Base-by-base conservation (phyloP, 2,329 filamentous ascomycete genomes). In the Tolypocladium sp. region DNA sequence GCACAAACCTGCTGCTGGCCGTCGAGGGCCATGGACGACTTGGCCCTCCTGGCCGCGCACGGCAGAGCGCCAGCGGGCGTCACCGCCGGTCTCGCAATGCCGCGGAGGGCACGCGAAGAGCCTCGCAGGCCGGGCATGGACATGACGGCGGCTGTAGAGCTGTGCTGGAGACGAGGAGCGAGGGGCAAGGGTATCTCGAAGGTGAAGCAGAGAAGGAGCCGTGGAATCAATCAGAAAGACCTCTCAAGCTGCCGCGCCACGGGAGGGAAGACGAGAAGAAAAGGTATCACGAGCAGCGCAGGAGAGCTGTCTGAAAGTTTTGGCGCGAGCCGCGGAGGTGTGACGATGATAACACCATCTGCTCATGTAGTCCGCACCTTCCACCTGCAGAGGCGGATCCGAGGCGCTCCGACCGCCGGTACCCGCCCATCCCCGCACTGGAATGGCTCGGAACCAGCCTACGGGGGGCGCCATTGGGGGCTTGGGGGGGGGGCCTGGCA, bases 1-100 rank as follows among this genome's bases (percentile, higher is more conserved):
- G 27, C 56, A 66, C 76, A 49, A 67, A 87, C 84, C 76, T 80
- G 78, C 67, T 87, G 84, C 71, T 87, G 84, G 63, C 79, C 76
- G 59, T 87, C 84, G 58, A 76, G 70, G 41, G 73, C 70, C 58
- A 76, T 67, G 55, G 82, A 80, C 49, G 81, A 82, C 59, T 79
- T 73, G 41, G 69, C 67, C 66, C 75, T 74, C 63, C 68, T 72
- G 62, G 70, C 66, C 58, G 63, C 61, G 64, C 60, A 64, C 60
- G 57, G 64, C 60, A 55, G 60, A 40, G 57, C 59, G 53, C 62
- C 60, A 55, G 65, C 63, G 46, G 63, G 60, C 44, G 64, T 62
- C 27, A 67, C 61, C 46, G 67, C 62, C 13, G 68, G 67, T 60
- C 68, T 70, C 57, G 72, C 73, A 69, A 74, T 68, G 70, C 68